A percentile compares a stretch with the other conserved stretches of the same genome.
Evolutionary conservation across 805 yeast genomes (phyloP).

Genomic region (Lipomyces orientalis): DNA sequence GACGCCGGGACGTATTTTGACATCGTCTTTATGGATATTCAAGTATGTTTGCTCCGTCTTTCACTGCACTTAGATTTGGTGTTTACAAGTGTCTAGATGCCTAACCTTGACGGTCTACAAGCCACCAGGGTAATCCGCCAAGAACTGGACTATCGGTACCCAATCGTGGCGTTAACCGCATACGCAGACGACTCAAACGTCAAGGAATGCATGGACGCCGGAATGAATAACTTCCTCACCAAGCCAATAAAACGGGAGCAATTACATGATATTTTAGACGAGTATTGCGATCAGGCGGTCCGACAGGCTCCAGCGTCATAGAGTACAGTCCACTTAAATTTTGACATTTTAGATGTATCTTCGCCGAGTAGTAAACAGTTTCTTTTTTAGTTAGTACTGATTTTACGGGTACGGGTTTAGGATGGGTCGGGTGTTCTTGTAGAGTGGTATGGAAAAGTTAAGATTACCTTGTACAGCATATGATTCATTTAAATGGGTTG

Average conservation of each 20-base stretch:
- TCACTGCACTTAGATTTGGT: not conserved
- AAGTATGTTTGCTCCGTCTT: slow-evolving; percentile 42
- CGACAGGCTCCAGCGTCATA: not conserved
- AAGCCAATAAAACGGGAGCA: slow-evolving; percentile 83
- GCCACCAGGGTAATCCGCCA: slow-evolving; percentile 78
- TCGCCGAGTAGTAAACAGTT: not conserved
- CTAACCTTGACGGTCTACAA: slow-evolving; percentile 83
- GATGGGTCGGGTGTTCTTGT: not conserved
- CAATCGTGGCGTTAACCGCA: slow-evolving; percentile 94
- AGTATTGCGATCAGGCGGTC: slow-evolving; percentile 14
- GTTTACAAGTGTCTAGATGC: slow-evolving; percentile 58
- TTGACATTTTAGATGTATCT: not conserved
- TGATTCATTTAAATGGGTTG: not conserved
- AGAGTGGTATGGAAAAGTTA: not conserved
- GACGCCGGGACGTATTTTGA: slow-evolving; percentile 53
- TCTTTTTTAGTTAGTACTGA: not conserved
- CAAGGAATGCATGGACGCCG: slow-evolving; percentile 81
- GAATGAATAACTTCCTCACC: slow-evolving; percentile 89
- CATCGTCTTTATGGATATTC: slow-evolving; percentile 93
- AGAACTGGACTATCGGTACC: slow-evolving; percentile 64
- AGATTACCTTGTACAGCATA: not conserved
- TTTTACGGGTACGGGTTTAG: not conserved
- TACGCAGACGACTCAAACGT: slow-evolving; percentile 93
- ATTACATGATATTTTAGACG: slow-evolving; percentile 48
- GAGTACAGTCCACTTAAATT: not conserved